Evolutionary conservation across 1,284 basidiomycete genomes (phyloP).

Genomic region (Inonotus hispidus): DNA sequence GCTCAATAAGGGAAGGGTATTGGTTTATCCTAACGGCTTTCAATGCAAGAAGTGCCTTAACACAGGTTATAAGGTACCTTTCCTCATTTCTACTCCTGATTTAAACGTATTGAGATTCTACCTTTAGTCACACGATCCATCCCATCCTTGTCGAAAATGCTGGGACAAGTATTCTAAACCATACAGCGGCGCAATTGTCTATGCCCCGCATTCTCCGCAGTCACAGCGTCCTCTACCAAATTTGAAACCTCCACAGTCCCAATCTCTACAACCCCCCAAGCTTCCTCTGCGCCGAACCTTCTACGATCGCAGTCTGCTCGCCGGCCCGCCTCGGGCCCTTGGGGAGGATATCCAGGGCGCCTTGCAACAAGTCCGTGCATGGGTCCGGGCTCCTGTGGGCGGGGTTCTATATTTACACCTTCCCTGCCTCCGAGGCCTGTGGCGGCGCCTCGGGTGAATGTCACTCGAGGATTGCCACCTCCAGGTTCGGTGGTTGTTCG

Average conservation of each 20-base stretch:
- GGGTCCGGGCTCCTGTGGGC: not conserved
- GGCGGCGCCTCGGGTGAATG: not conserved
- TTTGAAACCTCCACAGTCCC: conserved; percentile 24
- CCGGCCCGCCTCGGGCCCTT: conserved; percentile 23
- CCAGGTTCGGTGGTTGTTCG: conserved; percentile 38
- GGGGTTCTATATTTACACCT: not conserved
- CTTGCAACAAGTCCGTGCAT: not conserved
- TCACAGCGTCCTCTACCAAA: conserved; percentile 37
- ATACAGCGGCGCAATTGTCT: conserved; percentile 53
- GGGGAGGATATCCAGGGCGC: conserved; percentile 14
- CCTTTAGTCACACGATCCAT: conserved; percentile 42
- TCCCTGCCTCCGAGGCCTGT: not conserved
- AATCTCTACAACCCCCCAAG: conserved; percentile 15
- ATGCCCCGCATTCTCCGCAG: conserved; percentile 41
- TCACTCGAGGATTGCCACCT: conserved; percentile 16
- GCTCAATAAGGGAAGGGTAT: conserved; percentile 48
- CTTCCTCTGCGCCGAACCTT: conserved; percentile 20
- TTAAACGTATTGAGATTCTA: not conserved
- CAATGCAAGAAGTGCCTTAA: conserved; percentile 64
- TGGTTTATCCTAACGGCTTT: conserved; percentile 62
- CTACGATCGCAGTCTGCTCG: conserved; percentile 20
- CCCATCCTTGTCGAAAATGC: conserved; percentile 61
- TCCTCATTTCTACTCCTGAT: not conserved
- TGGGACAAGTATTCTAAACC: conserved; percentile 61
- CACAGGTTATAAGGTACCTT: conserved; percentile 56